Conservation (phyloP, 2,329 filamentous ascomycete genomes). For the Monilinia fructigena region DNA sequence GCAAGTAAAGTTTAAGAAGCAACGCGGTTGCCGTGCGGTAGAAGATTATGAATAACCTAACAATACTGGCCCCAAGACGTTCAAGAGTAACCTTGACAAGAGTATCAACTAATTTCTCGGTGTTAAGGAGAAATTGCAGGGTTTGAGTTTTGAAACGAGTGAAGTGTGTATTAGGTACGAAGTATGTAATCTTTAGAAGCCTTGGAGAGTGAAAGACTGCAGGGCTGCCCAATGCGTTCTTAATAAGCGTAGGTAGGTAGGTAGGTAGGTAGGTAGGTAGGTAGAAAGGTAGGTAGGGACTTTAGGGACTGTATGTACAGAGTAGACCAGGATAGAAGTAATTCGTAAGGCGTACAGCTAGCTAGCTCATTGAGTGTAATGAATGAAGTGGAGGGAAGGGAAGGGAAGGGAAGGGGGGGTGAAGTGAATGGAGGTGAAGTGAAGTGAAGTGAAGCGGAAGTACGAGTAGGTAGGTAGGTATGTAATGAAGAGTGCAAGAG, state of each 20-base stretch:
- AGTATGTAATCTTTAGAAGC: background rate
- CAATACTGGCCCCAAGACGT: background rate
- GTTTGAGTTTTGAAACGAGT: slow-evolving; percentile 15
- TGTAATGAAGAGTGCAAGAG: too few species aligned
- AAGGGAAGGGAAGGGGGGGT: too few species aligned
- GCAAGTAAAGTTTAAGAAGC: background rate
- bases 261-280: too few species aligned
- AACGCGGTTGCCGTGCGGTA: slow-evolving; percentile 33
- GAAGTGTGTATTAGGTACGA: background rate
- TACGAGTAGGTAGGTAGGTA: too few species aligned
- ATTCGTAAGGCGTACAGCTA: too few species aligned
- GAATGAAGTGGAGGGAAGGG: too few species aligned
- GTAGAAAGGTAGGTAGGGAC: too few species aligned
- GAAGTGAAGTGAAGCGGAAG: background rate
- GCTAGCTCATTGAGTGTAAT: background rate
- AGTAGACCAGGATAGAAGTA: background rate
- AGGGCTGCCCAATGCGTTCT: slow-evolving; percentile 19
- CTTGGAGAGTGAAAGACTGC: background rate
- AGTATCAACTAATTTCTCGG: slow-evolving; percentile 25
- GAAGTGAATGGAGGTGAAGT: background rate
- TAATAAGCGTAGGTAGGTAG: background rate
- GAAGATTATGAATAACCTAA: slow-evolving; percentile 28
- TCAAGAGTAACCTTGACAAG: background rate
- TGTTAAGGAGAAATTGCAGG: slow-evolving; percentile 21
- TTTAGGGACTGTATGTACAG: too few species aligned